Percentiles rank a stretch among this genome's conserved stretches.
These are phyloP conservation scores for Echinosophora koreensis DNA, from an alignment of 306 rosid species.

Conservation along the genomic window DNA sequence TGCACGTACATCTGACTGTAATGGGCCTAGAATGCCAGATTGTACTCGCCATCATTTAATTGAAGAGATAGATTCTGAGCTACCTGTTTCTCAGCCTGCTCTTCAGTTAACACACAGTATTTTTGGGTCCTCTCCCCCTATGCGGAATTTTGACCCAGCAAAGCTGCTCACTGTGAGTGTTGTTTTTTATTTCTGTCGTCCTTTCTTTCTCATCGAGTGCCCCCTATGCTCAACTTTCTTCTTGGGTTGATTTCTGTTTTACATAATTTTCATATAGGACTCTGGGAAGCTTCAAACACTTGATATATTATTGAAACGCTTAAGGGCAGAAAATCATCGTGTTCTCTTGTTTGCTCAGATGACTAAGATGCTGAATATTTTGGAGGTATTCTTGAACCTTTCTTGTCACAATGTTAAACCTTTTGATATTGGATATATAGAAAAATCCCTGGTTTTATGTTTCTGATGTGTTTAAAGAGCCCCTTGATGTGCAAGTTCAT, in stretches of 20 bases:
- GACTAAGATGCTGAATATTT: slow-evolving; percentile 99
- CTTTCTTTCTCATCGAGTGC: slow-evolving; percentile 16
- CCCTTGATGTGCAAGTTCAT: slow-evolving; percentile 16
- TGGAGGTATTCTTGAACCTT: slow-evolving; percentile 72
- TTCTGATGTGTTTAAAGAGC: slow-evolving; percentile 34
- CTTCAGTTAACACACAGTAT: slow-evolving; percentile 85
- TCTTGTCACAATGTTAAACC: slow-evolving; percentile 35
- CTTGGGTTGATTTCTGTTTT: slow-evolving; percentile 34
- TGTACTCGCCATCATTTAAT: slow-evolving; percentile 77
- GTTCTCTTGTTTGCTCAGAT: slow-evolving; percentile 98
- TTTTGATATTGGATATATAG: slow-evolving; percentile 27
- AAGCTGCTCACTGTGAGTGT: slow-evolving; percentile 90
- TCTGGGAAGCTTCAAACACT: slow-evolving; percentile 99
- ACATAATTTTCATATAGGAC: slow-evolving; percentile 67
- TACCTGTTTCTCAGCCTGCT: slow-evolving; percentile 83
- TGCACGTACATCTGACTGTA: slow-evolving; percentile 90
- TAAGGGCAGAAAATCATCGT: slow-evolving; percentile 93
- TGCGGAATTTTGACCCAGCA: slow-evolving; percentile 96
- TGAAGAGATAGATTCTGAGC: slow-evolving; percentile 86
- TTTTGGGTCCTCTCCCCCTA: slow-evolving; percentile 96
- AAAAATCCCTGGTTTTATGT: neutral
- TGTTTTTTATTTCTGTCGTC: slow-evolving; percentile 32
- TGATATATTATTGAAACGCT: slow-evolving; percentile 91
- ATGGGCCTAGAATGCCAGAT: slow-evolving; percentile 89
- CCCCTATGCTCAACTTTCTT: neutral